Evolutionary conservation across 768 basidiomycete species (phyloP), one percentile per base, ranked within the genome.

Genomic region (Mycena sanguinolenta): DNA sequence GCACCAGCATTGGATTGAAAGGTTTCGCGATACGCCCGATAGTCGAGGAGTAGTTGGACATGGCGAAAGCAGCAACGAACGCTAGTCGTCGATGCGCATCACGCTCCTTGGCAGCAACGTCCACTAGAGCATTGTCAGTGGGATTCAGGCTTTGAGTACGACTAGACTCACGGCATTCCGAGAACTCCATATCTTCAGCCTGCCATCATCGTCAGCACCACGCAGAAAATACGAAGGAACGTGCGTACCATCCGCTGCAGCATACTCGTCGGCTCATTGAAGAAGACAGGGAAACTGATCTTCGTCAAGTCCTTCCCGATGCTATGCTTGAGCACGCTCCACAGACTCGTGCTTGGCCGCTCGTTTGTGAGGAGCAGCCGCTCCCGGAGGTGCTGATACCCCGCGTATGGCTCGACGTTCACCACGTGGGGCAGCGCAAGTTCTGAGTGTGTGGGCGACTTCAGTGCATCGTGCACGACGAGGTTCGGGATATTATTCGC

Each of bases 141-240:
- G 21, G 4, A 64, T 38, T 10, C 3, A 1, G 21, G 3, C 44
- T 17, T 17, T 32, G 63, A 46, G 59, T 53, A 65, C 27, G 62
- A 25, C 3, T 4, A 88, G n/a, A n/a, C 94, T 84, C 75, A 95
- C 93, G 82, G 76, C 95, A 97, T 74, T 96, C 95, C 0, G 94
- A 92, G 81, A 97, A 98, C 79, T 98, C 97, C 95, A 97, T 97
- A 80, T 99, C 97, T 82, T 99, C 97, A 14, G 96, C 94, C 83
- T 84, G 17, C 52, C 25, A 52, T 32, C 44, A 32, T 36, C 16
- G 87, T 85, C 50, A 72, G 62, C 30, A 23, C 58, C 28, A 64
- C 30, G 68, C 71, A 49, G 74, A 34, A 27, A 58, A 27, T 17
- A 25, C 44, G 17, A 42, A 12, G 67, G 28, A 17, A 4, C 9